A percentile compares a stretch with the other conserved stretches of the same genome.
These are phyloP conservation scores for Beauveria sp. DNA, from an alignment of 2,329 filamentous ascomycete genomes.

Conservation along the genomic window DNA sequence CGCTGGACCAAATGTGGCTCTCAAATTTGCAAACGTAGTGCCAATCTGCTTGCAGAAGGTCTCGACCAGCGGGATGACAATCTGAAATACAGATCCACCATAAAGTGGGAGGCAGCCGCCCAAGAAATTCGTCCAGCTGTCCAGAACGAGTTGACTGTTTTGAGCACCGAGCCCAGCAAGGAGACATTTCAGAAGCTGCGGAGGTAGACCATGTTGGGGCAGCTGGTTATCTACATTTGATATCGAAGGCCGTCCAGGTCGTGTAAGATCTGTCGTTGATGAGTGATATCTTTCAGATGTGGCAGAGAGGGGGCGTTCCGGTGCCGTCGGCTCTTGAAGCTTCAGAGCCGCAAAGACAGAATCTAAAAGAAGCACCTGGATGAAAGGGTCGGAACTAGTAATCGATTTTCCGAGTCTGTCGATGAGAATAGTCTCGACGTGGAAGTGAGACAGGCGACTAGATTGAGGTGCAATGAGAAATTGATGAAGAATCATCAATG, in stretches of 20 bases:
- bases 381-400: slow-evolving; percentile 54
- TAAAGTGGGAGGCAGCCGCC: slow-evolving; percentile 79
- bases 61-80: slow-evolving; percentile 83
- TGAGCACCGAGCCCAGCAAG: slow-evolving; percentile 71
- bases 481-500: slow-evolving; percentile 62
- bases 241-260: slow-evolving; percentile 32
- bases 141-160: slow-evolving; percentile 68
- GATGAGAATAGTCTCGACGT: slow-evolving; percentile 65
- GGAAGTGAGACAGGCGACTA: slow-evolving; percentile 48
- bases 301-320: slow-evolving; percentile 36
- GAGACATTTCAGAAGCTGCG: slow-evolving; percentile 73
- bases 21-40: slow-evolving; percentile 62
- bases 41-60: slow-evolving; percentile 77
- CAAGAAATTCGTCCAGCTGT: slow-evolving; percentile 87
- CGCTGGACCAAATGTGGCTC: slow-evolving; percentile 48
- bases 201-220: slow-evolving; percentile 44
- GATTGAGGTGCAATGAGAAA: slow-evolving; percentile 60
- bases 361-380: slow-evolving; percentile 72
- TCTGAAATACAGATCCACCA: slow-evolving; percentile 77
- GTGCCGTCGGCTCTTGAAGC: slow-evolving; percentile 41
- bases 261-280: slow-evolving; percentile 33
- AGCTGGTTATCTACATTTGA: slow-evolving; percentile 22
- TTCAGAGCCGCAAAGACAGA: slow-evolving; percentile 69
- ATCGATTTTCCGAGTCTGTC: slow-evolving; percentile 58
- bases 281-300: slow-evolving; percentile 39